phyloP scores from a whole-genome alignment of 371 early-diverging fungal species.

The Rhizopus delemar region DNA sequence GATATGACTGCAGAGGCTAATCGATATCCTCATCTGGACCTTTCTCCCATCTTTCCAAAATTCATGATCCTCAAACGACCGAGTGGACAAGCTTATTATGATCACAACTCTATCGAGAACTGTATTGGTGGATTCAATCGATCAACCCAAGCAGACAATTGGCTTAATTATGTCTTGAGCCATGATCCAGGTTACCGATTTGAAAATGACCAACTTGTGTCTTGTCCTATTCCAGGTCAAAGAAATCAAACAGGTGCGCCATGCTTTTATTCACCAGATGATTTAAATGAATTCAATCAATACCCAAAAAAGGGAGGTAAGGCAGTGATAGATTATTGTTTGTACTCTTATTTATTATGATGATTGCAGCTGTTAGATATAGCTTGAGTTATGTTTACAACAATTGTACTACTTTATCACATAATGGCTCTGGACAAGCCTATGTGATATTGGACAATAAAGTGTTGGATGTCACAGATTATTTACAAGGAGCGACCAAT shows the following conservation, averaged over 20 bases:
- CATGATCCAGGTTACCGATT: constrained; percentile 42
- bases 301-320: constrained; percentile 37
- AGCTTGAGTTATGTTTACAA: not conserved
- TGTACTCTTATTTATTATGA: not conserved
- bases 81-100: constrained; percentile 13
- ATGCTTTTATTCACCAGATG: constrained; percentile 35
- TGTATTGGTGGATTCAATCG: constrained; percentile 39
- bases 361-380: constrained; percentile 21
- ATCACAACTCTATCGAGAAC: constrained; percentile 19
- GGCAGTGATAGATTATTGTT: not conserved
- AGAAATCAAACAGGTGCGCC: constrained; percentile 39
- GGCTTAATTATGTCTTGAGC: constrained; percentile 35
- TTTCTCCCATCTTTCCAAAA: constrained; percentile 48
- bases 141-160: constrained; percentile 40
- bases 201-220: constrained; percentile 21
- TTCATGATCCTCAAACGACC: constrained; percentile 40
- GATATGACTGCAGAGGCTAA: constrained; percentile 34
- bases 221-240: constrained; percentile 45
- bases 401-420: constrained; percentile 21
- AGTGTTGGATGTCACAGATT: constrained; percentile 48
- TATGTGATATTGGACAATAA: constrained; percentile 39
- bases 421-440: constrained; percentile 22
- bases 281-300: constrained; percentile 12
- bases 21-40: constrained; percentile 39
- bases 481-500: constrained; percentile 41